Evolutionary conservation across 2,329 filamentous ascomycete species (phyloP), one percentile per base, ranked within the genome.

Genomic region (Scleromitrula shiraiana): DNA sequence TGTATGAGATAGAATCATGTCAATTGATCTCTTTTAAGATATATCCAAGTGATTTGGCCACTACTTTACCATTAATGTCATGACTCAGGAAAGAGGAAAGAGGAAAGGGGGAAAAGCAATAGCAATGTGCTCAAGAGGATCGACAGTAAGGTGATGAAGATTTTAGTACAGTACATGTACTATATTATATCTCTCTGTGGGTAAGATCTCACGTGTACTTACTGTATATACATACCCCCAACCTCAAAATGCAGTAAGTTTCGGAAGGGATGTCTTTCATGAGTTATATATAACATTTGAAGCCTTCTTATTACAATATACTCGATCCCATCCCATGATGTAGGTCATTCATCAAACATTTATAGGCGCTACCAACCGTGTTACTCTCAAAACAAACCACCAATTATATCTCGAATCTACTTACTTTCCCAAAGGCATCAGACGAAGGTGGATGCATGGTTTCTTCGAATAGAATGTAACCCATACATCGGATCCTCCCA

Each of bases 401-500:
- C 29, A 47, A 47, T 47, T 12, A 41, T 19, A 26, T 41, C 7
- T n/a, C 19, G 12, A 6, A 41, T 35, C 12, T 20, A 17, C 27
- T 20, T 27, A 22, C 36, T 33, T 17, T 17, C 12, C 14, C 22
- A 23, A 41, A 12, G n/a, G 26, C n/a, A 22, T 35, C 19, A 45
- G 32, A 45, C 5, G 42, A 38, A 22, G 12, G 20, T 10, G 5
- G 30, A 22, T 22, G 22, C 4, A 37, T n/a, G 26, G n/a, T 8
- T 20, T 15, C 33, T 27, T 20, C 4, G 12, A 15, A 36, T 17
- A 44, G 24, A 14, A 17, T 38, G 33, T 30, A 30, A 45, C 33
- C 42, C 15, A 20, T 37, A 7, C 22, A 15, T 23, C 33, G 33
- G 42, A 30, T 45, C 42, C 42, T 45, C 42, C 42, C n/a, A 22